These are phyloP conservation scores for Penicillium sp. DNA, from an alignment of 2,329 filamentous ascomycete genomes.

Conservation along the genomic window DNA sequence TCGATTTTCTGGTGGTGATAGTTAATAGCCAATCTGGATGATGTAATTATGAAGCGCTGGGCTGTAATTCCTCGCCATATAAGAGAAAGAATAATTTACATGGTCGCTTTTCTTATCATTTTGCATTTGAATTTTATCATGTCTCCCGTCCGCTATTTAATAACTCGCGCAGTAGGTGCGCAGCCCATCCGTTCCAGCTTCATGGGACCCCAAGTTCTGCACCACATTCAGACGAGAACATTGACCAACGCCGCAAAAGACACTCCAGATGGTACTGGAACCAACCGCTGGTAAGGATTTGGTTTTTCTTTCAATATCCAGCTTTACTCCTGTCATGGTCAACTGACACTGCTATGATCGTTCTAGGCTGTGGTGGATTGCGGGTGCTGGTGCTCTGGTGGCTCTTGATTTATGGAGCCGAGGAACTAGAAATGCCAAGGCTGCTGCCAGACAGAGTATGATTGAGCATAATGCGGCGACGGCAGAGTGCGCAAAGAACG, in stretches of 20 bases:
- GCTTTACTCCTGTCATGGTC: too few species aligned
- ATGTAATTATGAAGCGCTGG: too few species aligned
- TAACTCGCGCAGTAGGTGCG: neutral
- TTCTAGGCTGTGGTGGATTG: neutral
- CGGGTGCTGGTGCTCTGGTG: neutral
- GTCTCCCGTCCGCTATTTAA: neutral
- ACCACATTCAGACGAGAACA: neutral
- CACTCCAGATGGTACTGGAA: neutral
- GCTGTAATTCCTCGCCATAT: too few species aligned
- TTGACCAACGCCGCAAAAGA: neutral
- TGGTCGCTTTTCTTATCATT: too few species aligned
- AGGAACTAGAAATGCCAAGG: neutral
- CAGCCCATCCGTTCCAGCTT: neutral
- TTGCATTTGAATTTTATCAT: too few species aligned
- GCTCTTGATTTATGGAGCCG: neutral
- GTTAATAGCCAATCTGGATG: too few species aligned
- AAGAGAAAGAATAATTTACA: too few species aligned
- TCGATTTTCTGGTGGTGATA: too few species aligned
- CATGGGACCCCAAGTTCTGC: neutral
- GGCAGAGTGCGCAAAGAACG: neutral
- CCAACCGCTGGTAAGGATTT: neutral
- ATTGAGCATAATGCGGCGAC: neutral
- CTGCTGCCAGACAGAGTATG: neutral
- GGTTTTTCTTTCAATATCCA: neutral
- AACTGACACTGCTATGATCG: too few species aligned